phyloP scores from a whole-genome alignment of 768 basidiomycete genomes.

The Clathrus columnatus region DNA sequence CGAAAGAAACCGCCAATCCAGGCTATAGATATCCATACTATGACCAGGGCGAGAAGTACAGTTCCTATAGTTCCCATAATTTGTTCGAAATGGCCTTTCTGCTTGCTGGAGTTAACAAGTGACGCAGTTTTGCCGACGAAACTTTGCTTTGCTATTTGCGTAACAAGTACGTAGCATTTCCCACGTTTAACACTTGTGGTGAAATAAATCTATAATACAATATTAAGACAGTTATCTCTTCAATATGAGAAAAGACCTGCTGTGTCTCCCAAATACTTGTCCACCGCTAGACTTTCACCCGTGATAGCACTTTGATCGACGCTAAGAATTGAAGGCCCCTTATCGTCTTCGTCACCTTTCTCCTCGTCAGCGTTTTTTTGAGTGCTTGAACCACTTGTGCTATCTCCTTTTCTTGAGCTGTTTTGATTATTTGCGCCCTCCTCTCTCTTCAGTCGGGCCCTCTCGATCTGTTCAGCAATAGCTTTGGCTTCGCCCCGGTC shows the following conservation, averaged over 20 bases:
- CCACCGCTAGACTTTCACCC: conserved; percentile 38
- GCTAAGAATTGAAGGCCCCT: conserved; percentile 32
- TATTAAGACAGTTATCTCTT: neutral
- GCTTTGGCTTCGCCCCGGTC: conserved; percentile 23
- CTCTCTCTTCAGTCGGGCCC: neutral
- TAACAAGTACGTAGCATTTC: conserved; percentile 30
- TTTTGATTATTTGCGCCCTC: conserved; percentile 6
- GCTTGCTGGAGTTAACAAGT: conserved; percentile 31
- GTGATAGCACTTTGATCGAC: conserved; percentile 41
- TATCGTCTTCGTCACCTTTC: conserved; percentile 25
- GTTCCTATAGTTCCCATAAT: conserved; percentile 36
- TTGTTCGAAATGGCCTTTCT: conserved; percentile 37
- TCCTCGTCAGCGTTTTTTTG: conserved; percentile 23
- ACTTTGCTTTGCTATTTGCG: conserved; percentile 27
- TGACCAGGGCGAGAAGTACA: conserved; percentile 34
- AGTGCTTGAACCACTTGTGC: too few relatives aligned
- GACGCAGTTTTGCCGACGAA: conserved; percentile 40
- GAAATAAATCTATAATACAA: conserved; percentile 4
- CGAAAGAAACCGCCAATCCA: conserved; percentile 40
- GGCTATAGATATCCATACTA: conserved; percentile 32
- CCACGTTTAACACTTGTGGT: conserved; percentile 27
- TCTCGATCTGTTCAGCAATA: conserved; percentile 20
- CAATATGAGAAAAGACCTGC: conserved; percentile 15
- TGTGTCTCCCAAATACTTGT: conserved; percentile 36
- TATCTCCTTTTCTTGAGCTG: conserved; percentile 5